phyloP scores from a whole-genome alignment of 257 asterid genomes.

The Nicotiana tomentosiformis region DNA sequence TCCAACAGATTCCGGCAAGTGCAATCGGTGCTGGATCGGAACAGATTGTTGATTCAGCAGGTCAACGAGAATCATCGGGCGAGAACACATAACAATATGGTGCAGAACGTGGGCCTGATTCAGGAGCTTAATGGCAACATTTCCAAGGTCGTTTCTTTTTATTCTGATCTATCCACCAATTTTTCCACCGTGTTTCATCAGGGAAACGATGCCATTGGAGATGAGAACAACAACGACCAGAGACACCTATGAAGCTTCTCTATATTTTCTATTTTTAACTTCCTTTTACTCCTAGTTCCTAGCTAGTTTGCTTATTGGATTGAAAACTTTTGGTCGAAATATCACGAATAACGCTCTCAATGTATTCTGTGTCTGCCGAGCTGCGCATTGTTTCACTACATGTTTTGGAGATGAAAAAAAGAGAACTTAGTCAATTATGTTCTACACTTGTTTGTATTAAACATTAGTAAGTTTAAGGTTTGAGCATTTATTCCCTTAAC shows the following conservation, averaged over 20 bases:
- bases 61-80: constrained; percentile 76
- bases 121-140: constrained; percentile 71
- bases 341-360: neutral
- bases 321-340: neutral
- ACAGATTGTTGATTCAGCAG: constrained; percentile 61
- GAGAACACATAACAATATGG: constrained; percentile 52
- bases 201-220: constrained; percentile 5
- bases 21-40: constrained; percentile 67
- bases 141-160: constrained; percentile 51
- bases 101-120: constrained; percentile 53
- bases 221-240: constrained; percentile 19
- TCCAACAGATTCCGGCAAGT: constrained; percentile 51
- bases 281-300: neutral
- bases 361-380: neutral
- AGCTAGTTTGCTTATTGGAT: neutral
- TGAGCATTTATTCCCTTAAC: too few relatives aligned
- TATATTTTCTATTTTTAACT: neutral
- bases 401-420: neutral
- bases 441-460: too few relatives aligned
- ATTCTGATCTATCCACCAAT: constrained; percentile 50
- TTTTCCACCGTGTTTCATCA: constrained; percentile 36
- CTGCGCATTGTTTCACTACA: neutral
- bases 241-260: constrained; percentile 10
- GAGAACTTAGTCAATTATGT: too few relatives aligned
- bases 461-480: too few relatives aligned